Percentiles rank a stretch among this genome's conserved stretches.
Conservation (phyloP, 306 rosid species). For the Ormosia emarginata region DNA sequence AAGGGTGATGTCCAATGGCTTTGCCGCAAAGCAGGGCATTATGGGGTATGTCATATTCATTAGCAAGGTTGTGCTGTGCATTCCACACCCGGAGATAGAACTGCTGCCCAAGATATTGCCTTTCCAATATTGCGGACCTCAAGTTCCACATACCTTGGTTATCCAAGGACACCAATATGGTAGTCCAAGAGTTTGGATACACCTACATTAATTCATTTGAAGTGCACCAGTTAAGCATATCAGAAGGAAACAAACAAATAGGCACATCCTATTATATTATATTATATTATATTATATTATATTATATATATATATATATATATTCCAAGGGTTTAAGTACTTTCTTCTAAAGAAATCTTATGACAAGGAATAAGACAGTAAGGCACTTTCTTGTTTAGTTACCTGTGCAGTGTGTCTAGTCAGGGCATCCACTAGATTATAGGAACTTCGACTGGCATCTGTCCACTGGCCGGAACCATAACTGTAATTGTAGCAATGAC, state of each 20-base stretch:
- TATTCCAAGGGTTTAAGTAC: background rate
- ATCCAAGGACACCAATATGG: slow-evolving; percentile 82
- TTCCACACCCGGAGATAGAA: slow-evolving; percentile 81
- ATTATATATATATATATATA: background rate
- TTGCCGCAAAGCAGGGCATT: slow-evolving; percentile 81
- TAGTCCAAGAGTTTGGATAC: slow-evolving; percentile 87
- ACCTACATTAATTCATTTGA: slow-evolving; percentile 44
- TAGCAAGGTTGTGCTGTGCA: slow-evolving; percentile 56
- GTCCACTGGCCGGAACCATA: slow-evolving; percentile 78
- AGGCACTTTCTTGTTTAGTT: background rate
- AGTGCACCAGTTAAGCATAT: background rate
- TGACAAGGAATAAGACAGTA: background rate
- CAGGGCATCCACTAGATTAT: slow-evolving; percentile 79
- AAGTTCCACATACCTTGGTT: slow-evolving; percentile 98
- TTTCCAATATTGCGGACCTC: slow-evolving; percentile 94
- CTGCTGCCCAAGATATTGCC: slow-evolving; percentile 93
- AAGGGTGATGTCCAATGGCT: slow-evolving; percentile 61
- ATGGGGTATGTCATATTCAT: slow-evolving; percentile 75
- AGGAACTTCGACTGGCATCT: slow-evolving; percentile 50
- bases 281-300: background rate
- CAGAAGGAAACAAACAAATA: background rate
- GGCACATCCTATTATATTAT: background rate
- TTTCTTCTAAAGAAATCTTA: background rate
- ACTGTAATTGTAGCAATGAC: slow-evolving; percentile 42
- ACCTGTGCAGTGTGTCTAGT: slow-evolving; percentile 98